Evolutionary conservation across 805 yeast species (phyloP), one percentile per base, ranked within the genome.

Genomic region (Ogataea henricii): DNA sequence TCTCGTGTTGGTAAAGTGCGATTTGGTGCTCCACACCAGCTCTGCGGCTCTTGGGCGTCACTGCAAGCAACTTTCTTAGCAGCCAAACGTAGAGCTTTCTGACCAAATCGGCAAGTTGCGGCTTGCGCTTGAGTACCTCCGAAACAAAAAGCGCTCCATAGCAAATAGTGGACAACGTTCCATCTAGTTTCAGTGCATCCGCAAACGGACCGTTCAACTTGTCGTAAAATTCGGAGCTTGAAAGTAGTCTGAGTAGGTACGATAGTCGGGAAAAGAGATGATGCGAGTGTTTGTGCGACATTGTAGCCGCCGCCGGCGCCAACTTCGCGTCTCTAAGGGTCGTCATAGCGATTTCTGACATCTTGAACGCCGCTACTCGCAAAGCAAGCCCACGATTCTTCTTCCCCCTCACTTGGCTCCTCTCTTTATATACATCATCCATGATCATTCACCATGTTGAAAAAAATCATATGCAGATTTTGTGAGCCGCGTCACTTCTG

Each of bases 111-210:
- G 18, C 30, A 1, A 61, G 20, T 25, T 47, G 45, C 2, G 65
- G 64, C 34, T 53, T 48, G 23, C 57, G 36, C 30, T 47, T 52
- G 40, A 63, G 53, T 40, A 63, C 29, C 36, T 57, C 65, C 2
- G 67, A 54, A 3, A 65, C 2, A 34, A 68, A 63, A 13, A 68
- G 49, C 0, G 64, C 49, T 0, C 58, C 59, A 38, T 68, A 68
- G 48, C 71, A 67, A 2, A 66, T 25, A 0, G 72, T 66, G 6
- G 71, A 68, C 14, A 68, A 55, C 1, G 60, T 60, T 13, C 60
- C 39, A 46, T 68, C 73, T 20, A 68, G 46, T 45, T 62, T 57
- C 3, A 46, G 32, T 6, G 66, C 54, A 48, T 66, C 58, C 1
- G 52, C 43, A 27, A 68, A 51, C 16, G 65, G 66, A 7, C 47